Conservation (phyloP, 2,329 filamentous ascomycete species). For the Cryphonectria carpinicola region DNA sequence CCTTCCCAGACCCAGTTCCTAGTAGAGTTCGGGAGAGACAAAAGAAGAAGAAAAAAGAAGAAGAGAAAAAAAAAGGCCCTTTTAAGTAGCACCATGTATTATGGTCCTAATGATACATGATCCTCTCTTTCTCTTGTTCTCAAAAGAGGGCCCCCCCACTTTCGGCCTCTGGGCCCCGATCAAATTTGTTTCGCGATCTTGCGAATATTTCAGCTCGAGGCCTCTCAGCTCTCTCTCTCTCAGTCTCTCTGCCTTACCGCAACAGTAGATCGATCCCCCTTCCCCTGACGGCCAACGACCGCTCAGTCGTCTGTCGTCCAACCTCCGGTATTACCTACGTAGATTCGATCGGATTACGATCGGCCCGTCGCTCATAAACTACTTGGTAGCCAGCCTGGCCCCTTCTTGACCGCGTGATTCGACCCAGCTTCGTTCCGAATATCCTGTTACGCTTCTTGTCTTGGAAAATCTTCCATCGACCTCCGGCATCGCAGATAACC, state of each 20-base stretch:
- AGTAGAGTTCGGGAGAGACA: not conserved
- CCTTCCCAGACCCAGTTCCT: not conserved
- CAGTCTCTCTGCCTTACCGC: not conserved
- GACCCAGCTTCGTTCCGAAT: not conserved
- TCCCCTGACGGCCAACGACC: not conserved
- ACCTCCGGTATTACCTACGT: not conserved
- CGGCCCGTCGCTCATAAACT: not conserved
- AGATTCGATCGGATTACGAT: conserved; percentile 9
- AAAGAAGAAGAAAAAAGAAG: too few relatives aligned
- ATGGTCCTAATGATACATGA: not conserved
- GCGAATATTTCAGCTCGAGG: conserved; percentile 18
- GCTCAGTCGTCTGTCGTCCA: not conserved
- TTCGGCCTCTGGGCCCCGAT: conserved; percentile 2
- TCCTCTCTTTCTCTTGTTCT: not conserved
- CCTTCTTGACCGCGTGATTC: not conserved
- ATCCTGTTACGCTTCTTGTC: not conserved
- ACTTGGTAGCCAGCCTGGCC: not conserved
- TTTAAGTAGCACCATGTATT: not conserved
- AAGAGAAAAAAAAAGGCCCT: not conserved
- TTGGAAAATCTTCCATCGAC: not conserved
- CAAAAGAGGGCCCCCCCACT: conserved; percentile 8
- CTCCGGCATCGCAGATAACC: conserved; percentile 9
- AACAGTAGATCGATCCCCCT: not conserved
- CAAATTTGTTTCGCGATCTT: conserved; percentile 15
- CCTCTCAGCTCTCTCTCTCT: not conserved